Conservation (phyloP, 2,329 filamentous ascomycete genomes). For the Neopestalotiopsis clavispora region DNA sequence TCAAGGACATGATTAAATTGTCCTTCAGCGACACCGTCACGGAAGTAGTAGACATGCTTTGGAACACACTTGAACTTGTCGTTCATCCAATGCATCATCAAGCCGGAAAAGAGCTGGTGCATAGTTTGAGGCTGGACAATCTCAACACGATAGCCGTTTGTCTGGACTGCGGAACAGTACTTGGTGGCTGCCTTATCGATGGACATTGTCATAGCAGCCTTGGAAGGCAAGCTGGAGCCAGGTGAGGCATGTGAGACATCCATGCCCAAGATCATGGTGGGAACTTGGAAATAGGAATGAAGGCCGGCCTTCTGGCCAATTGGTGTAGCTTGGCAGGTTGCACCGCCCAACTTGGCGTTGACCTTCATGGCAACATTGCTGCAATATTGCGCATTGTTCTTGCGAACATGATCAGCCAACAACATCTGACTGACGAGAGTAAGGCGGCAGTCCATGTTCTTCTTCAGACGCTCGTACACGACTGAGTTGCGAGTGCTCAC, state of each 20-base stretch:
- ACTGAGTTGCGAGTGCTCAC: conserved; percentile 73
- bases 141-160: conserved; percentile 83
- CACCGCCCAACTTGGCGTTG: conserved; percentile 91
- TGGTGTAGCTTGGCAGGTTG: conserved; percentile 58
- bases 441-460: conserved; percentile 82
- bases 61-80: conserved; percentile 62
- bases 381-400: conserved; percentile 80
- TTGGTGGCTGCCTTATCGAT: conserved; percentile 72
- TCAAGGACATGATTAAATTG: conserved; percentile 82
- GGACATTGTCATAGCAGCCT: conserved; percentile 87
- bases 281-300: conserved; percentile 46
- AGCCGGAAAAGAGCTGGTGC: conserved; percentile 65
- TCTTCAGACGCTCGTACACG: conserved; percentile 86
- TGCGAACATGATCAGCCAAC: conserved; percentile 70
- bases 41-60: conserved; percentile 84
- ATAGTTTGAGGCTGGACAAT: conserved; percentile 75
- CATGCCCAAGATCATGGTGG: conserved; percentile 86
- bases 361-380: conserved; percentile 97
- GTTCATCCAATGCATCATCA: conserved; percentile 68
- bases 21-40: conserved; percentile 89
- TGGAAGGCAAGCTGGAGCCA: conserved; percentile 70
- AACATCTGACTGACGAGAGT: conserved; percentile 85
- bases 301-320: conserved; percentile 35
- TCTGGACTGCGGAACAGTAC: conserved; percentile 80
- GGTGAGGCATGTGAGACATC: conserved; percentile 87